These are phyloP conservation scores for Trichocladium uniseriatum DNA, from an alignment of 495 filamentous ascomycete genomes.

Conservation along the genomic window DNA sequence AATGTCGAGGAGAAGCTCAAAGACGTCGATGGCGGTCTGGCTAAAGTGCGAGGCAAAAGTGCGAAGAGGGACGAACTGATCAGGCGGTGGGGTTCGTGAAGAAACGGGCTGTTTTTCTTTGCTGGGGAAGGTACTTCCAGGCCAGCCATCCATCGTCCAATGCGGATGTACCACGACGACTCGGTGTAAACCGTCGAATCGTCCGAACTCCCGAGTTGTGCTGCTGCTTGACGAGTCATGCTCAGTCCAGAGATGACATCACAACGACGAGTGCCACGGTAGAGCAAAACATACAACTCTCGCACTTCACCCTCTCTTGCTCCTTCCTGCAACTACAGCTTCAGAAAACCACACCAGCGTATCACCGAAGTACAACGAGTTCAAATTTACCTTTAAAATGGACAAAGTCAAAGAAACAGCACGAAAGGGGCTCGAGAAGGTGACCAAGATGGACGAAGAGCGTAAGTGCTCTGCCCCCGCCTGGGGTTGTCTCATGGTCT, in stretches of 20 bases:
- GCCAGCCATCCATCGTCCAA: too few relatives aligned
- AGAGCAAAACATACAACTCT: too few relatives aligned
- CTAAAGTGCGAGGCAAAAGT: constrained; percentile 23
- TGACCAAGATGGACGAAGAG: constrained; percentile 2
- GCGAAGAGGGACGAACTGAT: constrained; percentile 34
- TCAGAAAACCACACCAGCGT: not conserved
- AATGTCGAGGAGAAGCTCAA: constrained; percentile 22
- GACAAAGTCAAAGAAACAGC: constrained; percentile 6
- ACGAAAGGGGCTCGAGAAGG: constrained; percentile 13
- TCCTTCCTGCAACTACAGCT: too few relatives aligned
- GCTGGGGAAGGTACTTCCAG: too few relatives aligned
- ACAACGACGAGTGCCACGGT: not conserved
- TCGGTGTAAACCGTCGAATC: too few relatives aligned
- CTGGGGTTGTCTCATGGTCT: too few relatives aligned
- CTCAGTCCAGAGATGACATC: not conserved
- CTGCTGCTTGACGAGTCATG: not conserved
- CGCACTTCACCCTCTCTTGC: too few relatives aligned
- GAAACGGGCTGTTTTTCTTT: too few relatives aligned
- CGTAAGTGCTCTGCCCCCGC: not conserved
- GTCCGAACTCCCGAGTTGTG: not conserved
- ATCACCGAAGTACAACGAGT: not conserved
- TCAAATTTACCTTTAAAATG: not conserved
- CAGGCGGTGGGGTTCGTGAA: constrained; percentile 29
- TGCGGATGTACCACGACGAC: too few relatives aligned
- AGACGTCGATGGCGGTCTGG: constrained; percentile 18